Base-by-base conservation (phyloP, 192 early-diverging fungal genomes). In the Umbelopsis isabellina region DNA sequence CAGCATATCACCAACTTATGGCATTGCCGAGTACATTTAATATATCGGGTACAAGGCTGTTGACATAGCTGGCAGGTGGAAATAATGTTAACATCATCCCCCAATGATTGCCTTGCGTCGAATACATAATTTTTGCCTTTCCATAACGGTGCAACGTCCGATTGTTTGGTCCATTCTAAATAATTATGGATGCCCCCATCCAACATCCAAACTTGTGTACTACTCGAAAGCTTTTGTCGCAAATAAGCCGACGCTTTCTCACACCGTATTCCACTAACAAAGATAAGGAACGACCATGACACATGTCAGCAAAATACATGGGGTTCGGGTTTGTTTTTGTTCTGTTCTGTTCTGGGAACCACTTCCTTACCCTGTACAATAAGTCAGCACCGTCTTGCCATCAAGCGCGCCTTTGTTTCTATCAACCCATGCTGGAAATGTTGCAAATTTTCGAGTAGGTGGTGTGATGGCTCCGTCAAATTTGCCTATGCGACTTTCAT, bases 171-270 rank as follows among this genome's bases (percentile, higher is more conserved):
- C 90, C 90, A 92, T 66, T 91, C 83, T 6, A 92, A 68, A 49
- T 92, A 92, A 52, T 88, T 86, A 52, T 92, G 90, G 25, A 92
- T 91, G 3, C 87, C 87, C 16, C 90, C 90, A 4, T 92, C 87
- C 6, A 92, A 72, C 88, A 89, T 91, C 50, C 80, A 66, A 16
- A 91, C 84, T 50, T 84, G 58, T 10, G 83, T 78, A 12, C 71
- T 75, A 15, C 71, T 73, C 5, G 69, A 75, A 11, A 87, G 55
- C 2, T 80, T 58, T 30, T 83, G 73, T 3, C 81, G 73, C 52
- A 91, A 66, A 65, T 84, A 91, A 13, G 81, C 75, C 1, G 85
- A 79, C 3, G 87, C 88, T 66, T 91, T 92, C 65, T 90, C 90
- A 66, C 79, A 80, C 44, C 79, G 68, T 45, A 80, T 80, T 7